These are phyloP conservation scores for Epicoccum sorghinum DNA, from an alignment of 2,329 filamentous ascomycete genomes.

Conservation along the genomic window DNA sequence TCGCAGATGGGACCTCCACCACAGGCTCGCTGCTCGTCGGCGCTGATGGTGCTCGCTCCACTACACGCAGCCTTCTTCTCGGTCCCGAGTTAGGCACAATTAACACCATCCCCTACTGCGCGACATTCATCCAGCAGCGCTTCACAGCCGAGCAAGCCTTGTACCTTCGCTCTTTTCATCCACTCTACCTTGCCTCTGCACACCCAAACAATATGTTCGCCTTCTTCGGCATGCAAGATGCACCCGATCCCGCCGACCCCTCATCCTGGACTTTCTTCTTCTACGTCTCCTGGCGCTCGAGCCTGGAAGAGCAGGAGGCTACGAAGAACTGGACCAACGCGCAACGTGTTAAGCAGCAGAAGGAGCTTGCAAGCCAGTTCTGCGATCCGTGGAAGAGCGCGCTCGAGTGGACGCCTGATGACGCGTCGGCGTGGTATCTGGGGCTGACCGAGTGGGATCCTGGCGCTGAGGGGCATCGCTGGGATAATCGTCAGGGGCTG, in stretches of 20 bases:
- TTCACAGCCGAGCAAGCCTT: slow-evolving; percentile 53
- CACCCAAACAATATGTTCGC: slow-evolving; percentile 54
- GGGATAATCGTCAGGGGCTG: slow-evolving; percentile 43
- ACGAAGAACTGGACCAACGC: slow-evolving; percentile 45
- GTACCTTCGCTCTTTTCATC: slow-evolving; percentile 53
- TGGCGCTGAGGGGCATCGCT: slow-evolving; percentile 32
- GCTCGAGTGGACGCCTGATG: slow-evolving; percentile 43
- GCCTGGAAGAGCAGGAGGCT: slow-evolving; percentile 50
- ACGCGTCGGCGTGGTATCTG: slow-evolving; percentile 41
- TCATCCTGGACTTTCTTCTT: slow-evolving; percentile 55
- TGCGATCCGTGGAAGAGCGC: slow-evolving; percentile 54
- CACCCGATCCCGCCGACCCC: slow-evolving; percentile 44
- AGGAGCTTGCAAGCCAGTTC: slow-evolving; percentile 48
- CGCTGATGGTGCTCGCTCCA: slow-evolving; percentile 46
- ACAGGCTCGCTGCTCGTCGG: slow-evolving; percentile 45
- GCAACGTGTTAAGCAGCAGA: slow-evolving; percentile 50
- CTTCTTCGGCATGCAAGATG: slow-evolving; percentile 56
- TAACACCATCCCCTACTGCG: slow-evolving; percentile 51
- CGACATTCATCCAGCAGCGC: slow-evolving; percentile 53
- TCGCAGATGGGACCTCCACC: slow-evolving; percentile 39
- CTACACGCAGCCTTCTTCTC: slow-evolving; percentile 37
- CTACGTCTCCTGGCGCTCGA: slow-evolving; percentile 55
- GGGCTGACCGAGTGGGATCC: slow-evolving; percentile 48
- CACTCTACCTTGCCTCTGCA: slow-evolving; percentile 51
- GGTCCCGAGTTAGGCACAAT: slow-evolving; percentile 36